phyloP scores from a whole-genome alignment of 2,329 filamentous ascomycete genomes.

The Stemphylium vesicarium region DNA sequence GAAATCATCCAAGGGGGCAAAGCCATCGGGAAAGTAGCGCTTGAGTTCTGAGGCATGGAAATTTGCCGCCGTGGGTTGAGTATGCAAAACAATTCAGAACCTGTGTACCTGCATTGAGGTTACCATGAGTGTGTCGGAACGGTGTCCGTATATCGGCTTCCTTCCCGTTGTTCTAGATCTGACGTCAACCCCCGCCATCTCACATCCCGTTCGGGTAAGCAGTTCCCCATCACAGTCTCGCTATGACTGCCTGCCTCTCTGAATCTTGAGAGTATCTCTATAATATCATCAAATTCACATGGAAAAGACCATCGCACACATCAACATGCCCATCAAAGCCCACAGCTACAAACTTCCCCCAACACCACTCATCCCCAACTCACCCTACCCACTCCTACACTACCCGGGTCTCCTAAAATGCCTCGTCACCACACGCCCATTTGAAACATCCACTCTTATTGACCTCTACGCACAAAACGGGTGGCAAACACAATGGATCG shows the following conservation, averaged over 20 bases:
- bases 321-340: conserved; percentile 19
- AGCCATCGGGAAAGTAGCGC: conserved; percentile 3
- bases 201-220: conserved; percentile 9
- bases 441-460: conserved; percentile 46
- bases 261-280: too few relatives aligned
- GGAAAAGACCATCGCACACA: background rate
- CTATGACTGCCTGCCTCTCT: background rate
- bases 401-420: conserved; percentile 55
- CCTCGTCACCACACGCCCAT: conserved; percentile 28
- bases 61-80: too few relatives aligned
- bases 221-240: background rate
- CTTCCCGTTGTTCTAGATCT: background rate
- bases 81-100: too few relatives aligned
- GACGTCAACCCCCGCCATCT: conserved; percentile 14
- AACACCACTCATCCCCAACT: conserved; percentile 50
- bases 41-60: conserved; percentile 1
- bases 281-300: background rate
- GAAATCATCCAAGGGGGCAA: conserved; percentile 7
- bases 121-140: too few relatives aligned
- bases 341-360: conserved; percentile 32
- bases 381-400: conserved; percentile 58
- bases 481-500: conserved; percentile 64
- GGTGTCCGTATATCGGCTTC: background rate
- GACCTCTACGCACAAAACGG: conserved; percentile 57
- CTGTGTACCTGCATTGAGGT: too few relatives aligned